Conservation (phyloP, 2,329 filamentous ascomycete species). For the Stagonosporopsis rhizophila region DNA sequence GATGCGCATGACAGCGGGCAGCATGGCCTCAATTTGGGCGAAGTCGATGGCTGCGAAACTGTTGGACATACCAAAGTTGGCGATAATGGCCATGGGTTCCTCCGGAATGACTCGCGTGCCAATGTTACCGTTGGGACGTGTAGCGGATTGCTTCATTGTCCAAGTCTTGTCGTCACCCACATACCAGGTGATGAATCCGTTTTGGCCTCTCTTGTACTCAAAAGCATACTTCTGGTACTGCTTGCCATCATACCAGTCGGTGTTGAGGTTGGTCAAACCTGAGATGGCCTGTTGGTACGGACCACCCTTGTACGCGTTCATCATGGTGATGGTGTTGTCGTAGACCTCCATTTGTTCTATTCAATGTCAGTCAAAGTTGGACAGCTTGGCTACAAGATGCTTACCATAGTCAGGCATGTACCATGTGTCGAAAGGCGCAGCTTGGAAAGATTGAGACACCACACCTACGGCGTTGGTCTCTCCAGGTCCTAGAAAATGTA, state of each 20-base stretch:
- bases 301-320: conserved; percentile 63
- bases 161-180: conserved; percentile 70
- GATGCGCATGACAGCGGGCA: conserved; percentile 71
- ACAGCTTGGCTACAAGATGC: conserved; percentile 3
- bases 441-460: conserved; percentile 71
- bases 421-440: conserved; percentile 74
- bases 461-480: conserved; percentile 62
- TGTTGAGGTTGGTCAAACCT: conserved; percentile 62
- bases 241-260: conserved; percentile 64
- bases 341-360: conserved; percentile 70
- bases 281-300: conserved; percentile 64
- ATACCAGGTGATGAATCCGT: conserved; percentile 72
- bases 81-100: conserved; percentile 71
- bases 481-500: conserved; percentile 59
- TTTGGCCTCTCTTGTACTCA: conserved; percentile 62
- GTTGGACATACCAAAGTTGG: conserved; percentile 74
- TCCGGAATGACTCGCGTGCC: conserved; percentile 69
- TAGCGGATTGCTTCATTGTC: conserved; percentile 65
- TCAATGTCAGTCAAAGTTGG: background rate
- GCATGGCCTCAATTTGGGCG: conserved; percentile 59
- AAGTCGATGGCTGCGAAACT: conserved; percentile 70
- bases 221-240: conserved; percentile 64
- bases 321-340: conserved; percentile 60
- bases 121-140: conserved; percentile 74
- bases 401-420: conserved; percentile 66